These are phyloP conservation scores for Colletotrichum sublineola DNA, from an alignment of 2,329 filamentous ascomycete species.

Conservation along the genomic window DNA sequence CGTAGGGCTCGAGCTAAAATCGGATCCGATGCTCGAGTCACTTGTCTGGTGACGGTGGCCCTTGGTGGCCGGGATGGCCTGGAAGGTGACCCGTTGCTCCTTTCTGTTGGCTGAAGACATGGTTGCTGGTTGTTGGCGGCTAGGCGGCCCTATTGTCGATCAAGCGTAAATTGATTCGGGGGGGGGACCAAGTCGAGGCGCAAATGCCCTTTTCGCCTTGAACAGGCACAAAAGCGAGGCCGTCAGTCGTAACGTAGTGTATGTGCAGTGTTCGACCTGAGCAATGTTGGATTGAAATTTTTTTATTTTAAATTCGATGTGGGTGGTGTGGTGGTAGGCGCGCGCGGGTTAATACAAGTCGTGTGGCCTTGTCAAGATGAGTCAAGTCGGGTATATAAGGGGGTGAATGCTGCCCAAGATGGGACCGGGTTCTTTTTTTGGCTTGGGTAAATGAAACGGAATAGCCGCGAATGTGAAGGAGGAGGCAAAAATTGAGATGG, in stretches of 20 bases:
- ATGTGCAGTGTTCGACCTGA: conserved; percentile 17
- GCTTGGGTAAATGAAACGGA: conserved; percentile 21
- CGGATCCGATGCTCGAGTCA: conserved; percentile 45
- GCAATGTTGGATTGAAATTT: conserved; percentile 13
- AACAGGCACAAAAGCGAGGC: conserved; percentile 7
- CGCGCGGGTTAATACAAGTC: conserved; percentile 35
- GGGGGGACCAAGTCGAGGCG: conserved; percentile 12
- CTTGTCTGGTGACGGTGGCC: conserved; percentile 43
- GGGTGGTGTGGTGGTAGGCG: conserved; percentile 34
- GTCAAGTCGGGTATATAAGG: conserved; percentile 41
- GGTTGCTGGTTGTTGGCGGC: conserved; percentile 24
- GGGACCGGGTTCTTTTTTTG: conserved; percentile 33
- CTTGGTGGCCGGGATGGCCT: conserved; percentile 35
- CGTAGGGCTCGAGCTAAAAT: conserved; percentile 43
- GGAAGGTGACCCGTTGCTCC: conserved; percentile 37
- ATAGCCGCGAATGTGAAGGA: conserved; percentile 23
- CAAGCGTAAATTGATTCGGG: conserved; percentile 15
- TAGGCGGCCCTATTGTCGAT: conserved; percentile 20
- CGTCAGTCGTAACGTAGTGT: conserved; percentile 6
- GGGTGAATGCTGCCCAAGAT: conserved; percentile 35
- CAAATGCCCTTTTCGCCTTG: conserved; percentile 10
- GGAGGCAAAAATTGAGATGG: conserved; percentile 15
- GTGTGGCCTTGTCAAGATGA: conserved; percentile 35
- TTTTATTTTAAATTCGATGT: conserved; percentile 30
- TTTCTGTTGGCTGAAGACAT: conserved; percentile 42